Conservation (phyloP, 257 asterid genomes). For the Cinchona pubescens region DNA sequence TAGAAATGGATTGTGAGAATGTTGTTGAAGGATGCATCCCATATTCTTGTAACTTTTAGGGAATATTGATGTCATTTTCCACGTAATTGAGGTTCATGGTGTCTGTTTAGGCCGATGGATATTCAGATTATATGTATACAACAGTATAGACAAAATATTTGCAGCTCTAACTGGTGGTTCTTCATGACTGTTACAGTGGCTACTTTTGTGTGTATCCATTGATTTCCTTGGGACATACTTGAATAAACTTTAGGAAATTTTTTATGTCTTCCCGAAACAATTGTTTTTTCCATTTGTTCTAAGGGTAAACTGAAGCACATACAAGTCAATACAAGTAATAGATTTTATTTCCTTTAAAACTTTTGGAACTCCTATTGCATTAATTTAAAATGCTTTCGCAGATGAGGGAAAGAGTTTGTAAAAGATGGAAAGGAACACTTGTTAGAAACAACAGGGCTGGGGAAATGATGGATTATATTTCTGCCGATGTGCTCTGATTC, state of each 20-base stretch:
- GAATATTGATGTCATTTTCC: too few relatives aligned
- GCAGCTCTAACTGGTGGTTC: too few relatives aligned
- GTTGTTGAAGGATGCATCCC: background rate
- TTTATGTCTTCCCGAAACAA: background rate
- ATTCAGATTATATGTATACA: too few relatives aligned
- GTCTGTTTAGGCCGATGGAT: background rate
- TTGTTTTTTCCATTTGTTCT: background rate
- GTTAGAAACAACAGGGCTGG: background rate
- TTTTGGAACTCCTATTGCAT: too few relatives aligned
- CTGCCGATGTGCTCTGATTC: background rate
- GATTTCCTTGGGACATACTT: too few relatives aligned
- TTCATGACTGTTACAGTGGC: too few relatives aligned
- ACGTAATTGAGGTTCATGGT: background rate
- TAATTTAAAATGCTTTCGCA: background rate
- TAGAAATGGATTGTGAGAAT: too few relatives aligned
- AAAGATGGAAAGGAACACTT: background rate
- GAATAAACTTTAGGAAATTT: too few relatives aligned
- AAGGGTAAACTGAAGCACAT: too few relatives aligned
- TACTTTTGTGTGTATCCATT: too few relatives aligned
- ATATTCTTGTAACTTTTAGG: background rate
- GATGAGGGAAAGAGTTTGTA: background rate
- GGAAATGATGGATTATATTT: background rate
- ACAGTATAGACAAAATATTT: too few relatives aligned
- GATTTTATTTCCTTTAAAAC: background rate
- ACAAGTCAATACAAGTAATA: too few relatives aligned